phyloP scores from a whole-genome alignment of 169 alveolate genomes.

The Babesia divergens region DNA sequence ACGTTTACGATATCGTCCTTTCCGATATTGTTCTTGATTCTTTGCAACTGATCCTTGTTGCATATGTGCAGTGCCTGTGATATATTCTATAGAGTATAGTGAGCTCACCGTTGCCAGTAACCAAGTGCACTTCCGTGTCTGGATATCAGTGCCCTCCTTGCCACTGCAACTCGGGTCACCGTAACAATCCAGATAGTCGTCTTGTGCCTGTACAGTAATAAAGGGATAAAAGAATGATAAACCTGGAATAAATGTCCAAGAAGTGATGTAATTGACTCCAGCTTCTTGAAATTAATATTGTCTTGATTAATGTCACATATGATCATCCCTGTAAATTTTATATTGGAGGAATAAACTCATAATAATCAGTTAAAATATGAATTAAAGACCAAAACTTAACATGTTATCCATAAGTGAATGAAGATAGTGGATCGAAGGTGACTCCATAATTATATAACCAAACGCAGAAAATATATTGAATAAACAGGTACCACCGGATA shows the following conservation, averaged over 20 bases:
- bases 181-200: conserved; percentile 70
- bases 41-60: conserved; percentile 44
- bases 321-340: conserved; percentile 70
- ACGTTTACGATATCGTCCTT: conserved; percentile 59
- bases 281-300: conserved; percentile 62
- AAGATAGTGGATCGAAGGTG: not conserved
- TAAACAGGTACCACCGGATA: not conserved
- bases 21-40: conserved; percentile 68
- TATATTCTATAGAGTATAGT: not conserved
- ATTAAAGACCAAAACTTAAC: not conserved
- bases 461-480: too few species aligned
- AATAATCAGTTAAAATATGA: not conserved
- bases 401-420: not conserved
- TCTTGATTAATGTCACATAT: conserved; percentile 57
- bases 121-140: conserved; percentile 75
- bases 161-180: conserved; percentile 66
- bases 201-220: conserved; percentile 64
- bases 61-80: conserved; percentile 65
- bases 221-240: not conserved
- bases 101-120: conserved; percentile 62
- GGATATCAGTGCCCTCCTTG: conserved; percentile 77
- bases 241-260: conserved; percentile 77
- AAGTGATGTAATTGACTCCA: conserved; percentile 63
- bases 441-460: too few species aligned
- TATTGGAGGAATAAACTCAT: too few species aligned